phyloP scores from a whole-genome alignment of 208 protist genomes.

The Trypanosoma caninum region DNA sequence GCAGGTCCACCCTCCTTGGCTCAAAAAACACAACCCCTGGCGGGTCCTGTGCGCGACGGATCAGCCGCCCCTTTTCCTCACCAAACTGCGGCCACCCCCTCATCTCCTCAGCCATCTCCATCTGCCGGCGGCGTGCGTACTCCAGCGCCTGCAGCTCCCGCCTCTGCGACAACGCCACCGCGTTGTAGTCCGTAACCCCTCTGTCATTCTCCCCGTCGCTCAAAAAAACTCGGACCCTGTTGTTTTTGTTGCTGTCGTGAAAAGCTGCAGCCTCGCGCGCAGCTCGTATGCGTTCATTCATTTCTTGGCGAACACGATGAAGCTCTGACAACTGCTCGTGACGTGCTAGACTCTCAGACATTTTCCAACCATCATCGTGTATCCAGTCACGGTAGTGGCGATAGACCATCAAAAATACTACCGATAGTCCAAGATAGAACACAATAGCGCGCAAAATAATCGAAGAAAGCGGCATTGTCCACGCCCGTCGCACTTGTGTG shows the following conservation, averaged over 20 bases:
- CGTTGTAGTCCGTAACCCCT: constrained; percentile 19
- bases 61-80: constrained; percentile 60
- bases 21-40: constrained; percentile 69
- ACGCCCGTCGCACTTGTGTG: constrained; percentile 36
- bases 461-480: constrained; percentile 34
- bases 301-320: constrained; percentile 65
- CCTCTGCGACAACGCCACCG: not conserved
- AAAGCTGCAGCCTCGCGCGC: constrained; percentile 17
- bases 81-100: constrained; percentile 58
- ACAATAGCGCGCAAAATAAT: constrained; percentile 62
- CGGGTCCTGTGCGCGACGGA: constrained; percentile 58
- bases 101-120: constrained; percentile 45
- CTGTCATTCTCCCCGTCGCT: constrained; percentile 20
- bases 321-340: constrained; percentile 74
- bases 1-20: constrained; percentile 37
- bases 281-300: constrained; percentile 50
- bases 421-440: constrained; percentile 59
- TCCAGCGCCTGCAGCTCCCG: constrained; percentile 50
- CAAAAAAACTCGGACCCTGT: not conserved
- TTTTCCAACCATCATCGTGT: constrained; percentile 78
- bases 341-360: constrained; percentile 66
- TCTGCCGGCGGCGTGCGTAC: constrained; percentile 60
- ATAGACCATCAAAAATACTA: constrained; percentile 55
- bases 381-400: constrained; percentile 63
- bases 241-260: not conserved